Evolutionary conservation across 768 basidiomycete species (phyloP).

Genomic region (Podaxis sp.): DNA sequence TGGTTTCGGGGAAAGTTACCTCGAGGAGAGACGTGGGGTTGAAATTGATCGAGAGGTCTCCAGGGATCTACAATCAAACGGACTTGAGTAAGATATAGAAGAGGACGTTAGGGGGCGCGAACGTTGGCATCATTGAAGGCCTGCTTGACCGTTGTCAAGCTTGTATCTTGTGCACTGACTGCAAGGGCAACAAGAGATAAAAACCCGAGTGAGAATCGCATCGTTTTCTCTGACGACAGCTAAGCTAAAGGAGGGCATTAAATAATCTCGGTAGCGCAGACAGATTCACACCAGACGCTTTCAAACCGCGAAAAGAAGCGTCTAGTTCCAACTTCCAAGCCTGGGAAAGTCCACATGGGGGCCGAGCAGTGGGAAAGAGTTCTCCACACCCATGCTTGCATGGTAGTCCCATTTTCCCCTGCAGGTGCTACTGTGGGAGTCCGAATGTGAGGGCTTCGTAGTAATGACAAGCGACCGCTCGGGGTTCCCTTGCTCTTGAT

Average conservation of each 20-base stretch:
- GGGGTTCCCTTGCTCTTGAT: neutral
- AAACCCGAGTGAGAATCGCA: conserved; percentile 6
- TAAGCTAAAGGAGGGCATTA: neutral
- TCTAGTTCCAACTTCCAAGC: conserved; percentile 4
- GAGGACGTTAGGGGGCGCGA: neutral
- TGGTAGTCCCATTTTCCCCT: neutral
- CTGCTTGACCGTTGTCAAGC: conserved; percentile 20
- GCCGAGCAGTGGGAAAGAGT: neutral
- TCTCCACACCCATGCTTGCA: neutral
- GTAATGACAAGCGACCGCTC: neutral
- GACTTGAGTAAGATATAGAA: neutral
- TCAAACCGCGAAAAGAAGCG: neutral
- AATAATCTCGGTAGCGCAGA: neutral
- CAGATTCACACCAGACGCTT: neutral
- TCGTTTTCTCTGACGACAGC: neutral
- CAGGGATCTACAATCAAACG: conserved; percentile 24
- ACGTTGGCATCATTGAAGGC: conserved; percentile 28
- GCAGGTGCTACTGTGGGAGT: neutral
- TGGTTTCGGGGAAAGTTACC: conserved; percentile 29
- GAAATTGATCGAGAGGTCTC: conserved; percentile 26
- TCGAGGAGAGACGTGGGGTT: conserved; percentile 30
- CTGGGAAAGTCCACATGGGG: neutral
- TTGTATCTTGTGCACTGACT: conserved; percentile 24
- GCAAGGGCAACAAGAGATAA: conserved; percentile 12
- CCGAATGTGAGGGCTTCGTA: neutral